Evolutionary conservation across 139 green algal genomes (phyloP), one percentile per base, ranked within the genome.

Genomic region (Chlamydomonas eustigma): DNA sequence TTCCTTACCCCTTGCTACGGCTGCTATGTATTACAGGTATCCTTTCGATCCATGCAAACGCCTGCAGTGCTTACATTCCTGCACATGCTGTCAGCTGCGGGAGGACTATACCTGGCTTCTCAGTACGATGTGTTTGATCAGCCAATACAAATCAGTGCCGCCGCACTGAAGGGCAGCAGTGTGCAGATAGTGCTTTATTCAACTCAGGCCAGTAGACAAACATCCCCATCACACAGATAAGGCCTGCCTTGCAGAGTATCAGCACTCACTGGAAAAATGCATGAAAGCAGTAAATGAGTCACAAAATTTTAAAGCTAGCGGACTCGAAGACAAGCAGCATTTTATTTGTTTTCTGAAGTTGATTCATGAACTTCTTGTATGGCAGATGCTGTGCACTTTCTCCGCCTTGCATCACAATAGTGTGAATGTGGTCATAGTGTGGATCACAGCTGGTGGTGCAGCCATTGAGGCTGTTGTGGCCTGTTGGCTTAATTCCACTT

Each of bases 61-160:
- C 66, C 66, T 39, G 66, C 66, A 18, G 66, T 73, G 66, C 28
- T 73, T 38, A 50, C 66, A 24, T 83, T 83, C 78, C 39, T 83
- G 32, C 78, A 83, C 50, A 51, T 78, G 64, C 58, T 78, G n/a
- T 31, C 64, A 37, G 39, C 64, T 25, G 32, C 18, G 18, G 12
- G 52, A 24, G 30, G 38, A 34, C 38, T 78, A 1, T 33, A 39
- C 8, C 18, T 78, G 8, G 63, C 68, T 0, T 37, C 37, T 18
- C 37, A 32, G 12, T 76, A 51, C 64, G 71, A 68, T 28, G 32
- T 79, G 18, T 39, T 83, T 22, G 34, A 52, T 32, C 64, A 67
- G 30, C 39, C 63, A 28, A 28, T 73, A 6, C 33, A 39, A 50
- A 8, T 82, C 5, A 78, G 32, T 2, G 5, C 33, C 1, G 28